These are phyloP conservation scores for Aureobasidium lini DNA, from an alignment of 2,329 filamentous ascomycete genomes.

Conservation along the genomic window DNA sequence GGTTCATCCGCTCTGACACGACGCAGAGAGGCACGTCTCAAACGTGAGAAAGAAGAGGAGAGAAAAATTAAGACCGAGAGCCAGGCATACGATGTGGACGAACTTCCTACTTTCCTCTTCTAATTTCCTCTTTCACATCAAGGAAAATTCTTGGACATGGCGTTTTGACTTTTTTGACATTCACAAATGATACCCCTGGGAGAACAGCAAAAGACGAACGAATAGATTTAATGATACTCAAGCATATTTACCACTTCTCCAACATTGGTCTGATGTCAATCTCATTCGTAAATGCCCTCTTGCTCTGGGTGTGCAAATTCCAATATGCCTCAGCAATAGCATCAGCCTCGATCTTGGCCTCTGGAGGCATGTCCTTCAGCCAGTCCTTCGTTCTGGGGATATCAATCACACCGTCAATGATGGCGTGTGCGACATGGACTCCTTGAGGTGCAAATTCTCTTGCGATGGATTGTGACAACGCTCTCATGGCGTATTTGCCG, in stretches of 20 bases:
- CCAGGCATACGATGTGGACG: conserved; percentile 18
- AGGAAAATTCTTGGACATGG: not conserved
- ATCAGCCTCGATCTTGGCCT: conserved; percentile 66
- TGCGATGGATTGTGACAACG: conserved; percentile 65
- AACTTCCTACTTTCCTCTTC: conserved; percentile 39
- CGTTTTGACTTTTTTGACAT: not conserved
- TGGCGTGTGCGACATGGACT: conserved; percentile 72
- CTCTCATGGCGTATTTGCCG: conserved; percentile 72
- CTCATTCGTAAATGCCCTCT: conserved; percentile 73
- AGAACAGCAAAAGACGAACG: not conserved
- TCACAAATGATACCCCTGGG: not conserved
- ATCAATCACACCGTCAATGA: conserved; percentile 82
- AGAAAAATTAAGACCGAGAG: conserved; percentile 24
- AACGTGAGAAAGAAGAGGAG: conserved; percentile 21
- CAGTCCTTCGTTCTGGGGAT: conserved; percentile 62
- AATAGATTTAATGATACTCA: not conserved
- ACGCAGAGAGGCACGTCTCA: conserved; percentile 26
- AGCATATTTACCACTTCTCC: conserved; percentile 63
- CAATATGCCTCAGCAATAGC: conserved; percentile 84
- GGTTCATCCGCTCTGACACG: conserved; percentile 17
- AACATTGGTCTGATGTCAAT: conserved; percentile 72
- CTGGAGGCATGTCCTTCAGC: conserved; percentile 47
- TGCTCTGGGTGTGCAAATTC: conserved; percentile 72
- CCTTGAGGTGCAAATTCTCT: conserved; percentile 79
- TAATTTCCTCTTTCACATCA: conserved; percentile 18